Evolutionary conservation across 163 green algal species (phyloP).

Genomic region (Scenedesmus sp.): DNA sequence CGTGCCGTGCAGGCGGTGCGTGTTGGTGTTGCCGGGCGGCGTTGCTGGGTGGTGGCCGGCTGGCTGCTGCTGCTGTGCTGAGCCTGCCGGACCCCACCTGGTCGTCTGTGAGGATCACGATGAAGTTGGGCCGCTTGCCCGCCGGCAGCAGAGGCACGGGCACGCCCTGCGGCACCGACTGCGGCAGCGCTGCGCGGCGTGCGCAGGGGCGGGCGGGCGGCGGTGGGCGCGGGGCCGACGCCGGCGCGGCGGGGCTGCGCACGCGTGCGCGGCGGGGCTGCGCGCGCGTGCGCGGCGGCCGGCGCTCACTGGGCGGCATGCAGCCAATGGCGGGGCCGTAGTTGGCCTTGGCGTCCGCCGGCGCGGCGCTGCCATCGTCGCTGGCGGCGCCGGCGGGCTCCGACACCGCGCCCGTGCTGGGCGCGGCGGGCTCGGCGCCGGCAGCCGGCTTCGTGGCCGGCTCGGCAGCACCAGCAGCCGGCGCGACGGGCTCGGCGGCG

Average conservation of each 20-base stretch:
- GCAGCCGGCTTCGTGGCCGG: no score
- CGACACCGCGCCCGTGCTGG: neutral
- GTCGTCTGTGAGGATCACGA: conserved; percentile 32
- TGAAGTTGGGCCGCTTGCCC: conserved; percentile 20
- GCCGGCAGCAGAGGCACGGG: neutral
- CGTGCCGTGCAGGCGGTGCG: neutral
- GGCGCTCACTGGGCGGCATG: conserved; percentile 21
- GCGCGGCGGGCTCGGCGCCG: neutral
- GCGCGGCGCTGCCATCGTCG: no score
- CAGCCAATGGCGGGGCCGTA: conserved; percentile 28
- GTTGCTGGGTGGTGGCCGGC: neutral
- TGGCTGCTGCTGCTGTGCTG: neutral
- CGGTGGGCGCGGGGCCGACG: no score
- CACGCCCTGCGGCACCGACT: conserved; percentile 12
- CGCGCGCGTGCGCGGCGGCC: neutral
- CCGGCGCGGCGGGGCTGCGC: neutral
- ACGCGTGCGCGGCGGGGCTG: neutral
- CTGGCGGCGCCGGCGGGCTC: neutral
- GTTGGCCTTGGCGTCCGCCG: neutral
- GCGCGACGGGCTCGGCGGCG: neutral
- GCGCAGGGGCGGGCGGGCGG: neutral
- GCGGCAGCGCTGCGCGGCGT: conserved; percentile 15
- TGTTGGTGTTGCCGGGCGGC: neutral
- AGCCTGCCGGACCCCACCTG: no score
- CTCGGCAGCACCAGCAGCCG: conserved; percentile 1